These are phyloP conservation scores for Aspergillus vadensis DNA, from an alignment of 2,329 filamentous ascomycete species.

Conservation along the genomic window DNA sequence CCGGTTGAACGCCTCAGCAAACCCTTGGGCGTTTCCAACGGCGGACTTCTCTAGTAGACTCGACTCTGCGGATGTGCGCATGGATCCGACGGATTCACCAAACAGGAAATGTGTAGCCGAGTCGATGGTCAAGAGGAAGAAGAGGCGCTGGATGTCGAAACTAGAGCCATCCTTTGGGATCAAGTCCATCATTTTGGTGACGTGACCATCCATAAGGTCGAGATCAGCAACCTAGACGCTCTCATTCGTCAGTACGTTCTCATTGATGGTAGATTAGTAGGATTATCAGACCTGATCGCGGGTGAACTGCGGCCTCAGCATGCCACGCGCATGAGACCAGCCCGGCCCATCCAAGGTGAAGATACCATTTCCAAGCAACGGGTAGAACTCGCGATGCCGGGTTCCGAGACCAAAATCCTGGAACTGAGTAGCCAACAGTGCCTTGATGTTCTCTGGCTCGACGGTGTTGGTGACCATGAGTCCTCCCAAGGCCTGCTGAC, in stretches of 20 bases:
- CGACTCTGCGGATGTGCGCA: constrained; percentile 44
- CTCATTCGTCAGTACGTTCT: background rate
- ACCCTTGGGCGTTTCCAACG: constrained; percentile 35
- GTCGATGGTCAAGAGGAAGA: constrained; percentile 82
- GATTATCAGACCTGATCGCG: constrained; percentile 66
- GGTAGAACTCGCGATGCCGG: constrained; percentile 65
- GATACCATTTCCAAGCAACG: constrained; percentile 52
- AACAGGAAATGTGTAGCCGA: constrained; percentile 85
- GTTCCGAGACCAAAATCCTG: constrained; percentile 78
- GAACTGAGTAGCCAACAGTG: constrained; percentile 81
- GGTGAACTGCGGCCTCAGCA: constrained; percentile 84
- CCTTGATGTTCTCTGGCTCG: constrained; percentile 71
- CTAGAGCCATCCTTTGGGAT: constrained; percentile 52
- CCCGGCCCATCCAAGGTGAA: constrained; percentile 70
- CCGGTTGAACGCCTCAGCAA: constrained; percentile 41
- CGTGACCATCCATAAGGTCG: constrained; percentile 76
- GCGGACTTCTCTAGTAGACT: constrained; percentile 51
- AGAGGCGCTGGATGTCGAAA: constrained; percentile 73
- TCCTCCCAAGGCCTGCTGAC: constrained; percentile 24
- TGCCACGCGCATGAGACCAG: constrained; percentile 77
- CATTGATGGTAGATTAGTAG: no score
- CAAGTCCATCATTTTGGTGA: constrained; percentile 68
- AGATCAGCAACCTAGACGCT: constrained; percentile 58
- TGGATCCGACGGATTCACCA: constrained; percentile 69
- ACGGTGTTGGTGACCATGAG: constrained; percentile 30